Base-by-base conservation (phyloP, 164 flowering plant species). In the Hamamelis virginiana region DNA sequence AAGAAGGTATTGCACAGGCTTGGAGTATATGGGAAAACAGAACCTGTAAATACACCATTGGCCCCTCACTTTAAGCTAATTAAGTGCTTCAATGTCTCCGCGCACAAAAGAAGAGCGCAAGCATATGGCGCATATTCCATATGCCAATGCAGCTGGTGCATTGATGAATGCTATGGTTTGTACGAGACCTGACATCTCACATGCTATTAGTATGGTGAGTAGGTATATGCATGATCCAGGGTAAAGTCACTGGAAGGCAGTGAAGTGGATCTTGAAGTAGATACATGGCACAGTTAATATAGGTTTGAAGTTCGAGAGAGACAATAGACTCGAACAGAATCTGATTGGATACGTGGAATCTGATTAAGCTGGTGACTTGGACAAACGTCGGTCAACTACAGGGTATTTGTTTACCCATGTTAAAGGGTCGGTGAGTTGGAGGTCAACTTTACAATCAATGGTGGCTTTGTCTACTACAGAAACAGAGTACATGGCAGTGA, bases 331-430 rank as follows among this genome's bases (percentile, higher is more conserved):
- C 19, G 14, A 1, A 3, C 25, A 51, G n/a, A 13, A 25, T 8
- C 18, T 62, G 5, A 3, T 13, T 27, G 68, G 59, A 0, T 65
- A 51, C 27, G 15, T 27, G 1, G 68, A 65, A 28, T 65, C 68
- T 1, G 11, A 51, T 19, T 65, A 38, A 51, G 46, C 46, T 12
- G 45, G 26, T 26, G 59, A 51, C 19, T n/a, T 65, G 44, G 41
- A 65, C 50, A 51, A 28, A 9, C n/a, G 23, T 5, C 41, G 59
- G 22, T 51, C 59, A 1, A 65, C 68, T 19, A 65, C 14, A 9
- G 45, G 68, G 16, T 65, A 65, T 58, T 21, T 67, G 4, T 67
- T 43, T 22, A 57, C 63, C 3, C 5, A 57, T 33, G 41, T 6
- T 33, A 33, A 33, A 33, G 41, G 58, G 58, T 6, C 58, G 26